Evolutionary conservation across 495 filamentous ascomycete species (phyloP).

Genomic region (Evansstolkia leycettana): DNA sequence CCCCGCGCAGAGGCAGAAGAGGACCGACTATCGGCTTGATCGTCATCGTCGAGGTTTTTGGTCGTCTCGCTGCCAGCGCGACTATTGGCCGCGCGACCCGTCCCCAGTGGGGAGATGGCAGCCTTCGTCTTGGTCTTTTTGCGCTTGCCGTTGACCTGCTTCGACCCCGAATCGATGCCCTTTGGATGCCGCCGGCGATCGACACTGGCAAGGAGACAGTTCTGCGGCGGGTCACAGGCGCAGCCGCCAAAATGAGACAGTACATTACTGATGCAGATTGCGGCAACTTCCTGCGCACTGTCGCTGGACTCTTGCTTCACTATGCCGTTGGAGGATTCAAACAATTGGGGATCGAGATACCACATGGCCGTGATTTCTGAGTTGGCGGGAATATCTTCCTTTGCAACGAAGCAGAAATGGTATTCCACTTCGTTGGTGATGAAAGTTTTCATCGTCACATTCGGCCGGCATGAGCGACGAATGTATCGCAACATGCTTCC

Average conservation of each 20-base stretch:
- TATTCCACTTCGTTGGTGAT: conserved; percentile 64
- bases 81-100: conserved; percentile 59
- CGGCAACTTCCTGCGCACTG: conserved; percentile 32
- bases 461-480: conserved; percentile 79
- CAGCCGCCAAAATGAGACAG: conserved; percentile 82
- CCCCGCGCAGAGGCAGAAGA: conserved; percentile 62
- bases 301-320: conserved; percentile 34
- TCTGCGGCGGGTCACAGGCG: conserved; percentile 54
- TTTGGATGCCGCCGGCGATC: conserved; percentile 51
- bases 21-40: conserved; percentile 46
- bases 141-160: conserved; percentile 32
- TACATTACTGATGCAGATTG: conserved; percentile 54
- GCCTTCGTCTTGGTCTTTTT: conserved; percentile 49
- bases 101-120: conserved; percentile 55
- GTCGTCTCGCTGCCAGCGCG: conserved; percentile 65
- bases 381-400: conserved; percentile 50
- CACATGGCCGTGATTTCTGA: conserved; percentile 56
- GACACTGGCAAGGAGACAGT: conserved; percentile 63
- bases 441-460: conserved; percentile 67
- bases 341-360: conserved; percentile 44
- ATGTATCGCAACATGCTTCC: conserved; percentile 76
- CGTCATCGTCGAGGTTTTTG: conserved; percentile 37
- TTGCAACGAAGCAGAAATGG: conserved; percentile 81
- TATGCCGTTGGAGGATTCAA: conserved; percentile 30
- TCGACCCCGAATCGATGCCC: conserved; percentile 19